Evolutionary conservation across 1,139 yeast species (phyloP), one percentile per base, ranked within the genome.

Genomic region (Zygotorulaspora mrakii): DNA sequence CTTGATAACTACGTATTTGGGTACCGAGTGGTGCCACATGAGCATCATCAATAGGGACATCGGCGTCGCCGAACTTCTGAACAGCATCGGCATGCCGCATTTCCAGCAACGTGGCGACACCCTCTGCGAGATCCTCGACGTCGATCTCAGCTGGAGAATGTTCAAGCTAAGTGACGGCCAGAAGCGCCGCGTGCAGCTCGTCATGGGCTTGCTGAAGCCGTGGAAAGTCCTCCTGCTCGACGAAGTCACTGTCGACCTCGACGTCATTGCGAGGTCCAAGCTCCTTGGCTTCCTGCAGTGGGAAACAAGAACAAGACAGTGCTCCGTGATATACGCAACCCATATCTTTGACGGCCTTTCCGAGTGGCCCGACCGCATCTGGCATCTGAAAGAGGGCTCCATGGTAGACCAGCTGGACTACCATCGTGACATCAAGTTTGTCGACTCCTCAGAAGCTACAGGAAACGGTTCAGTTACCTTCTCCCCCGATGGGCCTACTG

Each of bases 1-100:
- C 33, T 55, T 54, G 37, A 82, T 82, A 33, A 76, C 88, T n/a
- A 85, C 96, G 0, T 91, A 91, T 60, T 68, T 91, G 35, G 98
- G 98, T 3, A 91, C 97, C 0, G 98, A 91, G 61, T 91, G 98
- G 98, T 96, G 96, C 5, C 77, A 85, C 39, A 91, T 88, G 65
- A 86, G 89, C 14, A 79, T 88, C 35, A 94, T 89, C 2, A 80
- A 89, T 54, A 71, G 96, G 49, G 98, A 91, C 60, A 85, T 91
- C 43, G 87, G 94, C 0, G 96, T 91, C 5, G 73, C 80, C 18
- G 76, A 84, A 31, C 69, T 91, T 47, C 73, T 91, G 32, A 74
- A 82, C 13, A 82, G 94, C 14, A 77, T 91, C 46, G 98, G 98
- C 0, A 95, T 95, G 6, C 81, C 79, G 35, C 68, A 68, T 10